Conservation (phyloP, 148 eudicot species). For the Vaccinium darrowii region DNA sequence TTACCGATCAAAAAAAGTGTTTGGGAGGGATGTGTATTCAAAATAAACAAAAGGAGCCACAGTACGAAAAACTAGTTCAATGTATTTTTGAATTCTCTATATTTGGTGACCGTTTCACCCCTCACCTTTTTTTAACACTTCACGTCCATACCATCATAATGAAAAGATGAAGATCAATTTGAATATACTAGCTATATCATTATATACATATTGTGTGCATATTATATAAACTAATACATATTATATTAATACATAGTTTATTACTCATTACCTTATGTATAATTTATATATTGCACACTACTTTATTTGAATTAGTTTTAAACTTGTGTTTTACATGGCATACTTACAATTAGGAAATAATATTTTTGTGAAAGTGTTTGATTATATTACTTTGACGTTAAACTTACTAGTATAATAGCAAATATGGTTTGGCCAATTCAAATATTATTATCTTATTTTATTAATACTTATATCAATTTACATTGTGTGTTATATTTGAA, state of each 20-base stretch:
- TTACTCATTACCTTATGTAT: not conserved
- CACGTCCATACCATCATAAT: not conserved
- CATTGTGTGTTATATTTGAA: too few relatives aligned
- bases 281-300: not conserved
- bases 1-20: not conserved
- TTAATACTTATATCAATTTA: not conserved
- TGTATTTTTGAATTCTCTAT: not conserved
- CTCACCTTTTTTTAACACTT: not conserved
- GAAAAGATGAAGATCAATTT: not conserved
- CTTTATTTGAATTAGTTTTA: not conserved
- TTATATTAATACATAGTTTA: not conserved
- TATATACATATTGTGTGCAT: too few relatives aligned
- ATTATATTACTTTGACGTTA: not conserved
- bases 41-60: not conserved
- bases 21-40: not conserved
- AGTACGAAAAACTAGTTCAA: not conserved
- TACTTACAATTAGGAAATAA: not conserved
- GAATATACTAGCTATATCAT: too few relatives aligned
- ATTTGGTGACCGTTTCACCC: not conserved
- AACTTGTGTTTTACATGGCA: not conserved
- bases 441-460: not conserved
- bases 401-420: not conserved
- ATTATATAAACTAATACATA: too few relatives aligned
- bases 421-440: not conserved
- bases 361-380: not conserved